Conservation (phyloP, 371 early-diverging fungal genomes). For the Rhizopus sp. region DNA sequence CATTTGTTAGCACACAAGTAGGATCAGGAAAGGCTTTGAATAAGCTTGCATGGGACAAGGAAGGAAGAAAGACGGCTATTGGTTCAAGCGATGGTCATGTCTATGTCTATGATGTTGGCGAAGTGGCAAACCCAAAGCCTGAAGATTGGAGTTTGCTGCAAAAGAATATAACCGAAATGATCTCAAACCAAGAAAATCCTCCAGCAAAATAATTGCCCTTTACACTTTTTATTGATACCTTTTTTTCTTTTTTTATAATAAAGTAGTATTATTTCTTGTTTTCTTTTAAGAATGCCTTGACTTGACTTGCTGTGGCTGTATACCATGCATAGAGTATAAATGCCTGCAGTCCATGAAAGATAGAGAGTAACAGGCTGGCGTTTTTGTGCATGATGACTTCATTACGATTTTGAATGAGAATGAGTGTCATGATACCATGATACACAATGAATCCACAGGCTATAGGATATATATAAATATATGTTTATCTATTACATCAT, state of each 20-base stretch:
- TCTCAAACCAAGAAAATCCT: constrained; percentile 55
- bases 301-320: constrained; percentile 42
- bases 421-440: constrained; percentile 31
- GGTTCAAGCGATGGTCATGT: constrained; percentile 89
- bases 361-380: constrained; percentile 17
- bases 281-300: constrained; percentile 31
- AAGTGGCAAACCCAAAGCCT: constrained; percentile 64
- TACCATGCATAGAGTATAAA: constrained; percentile 44
- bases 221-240: not conserved
- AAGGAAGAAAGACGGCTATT: constrained; percentile 79
- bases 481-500: not conserved
- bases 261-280: too few species aligned
- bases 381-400: constrained; percentile 21
- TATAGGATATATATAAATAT: constrained; percentile 3
- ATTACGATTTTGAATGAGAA: constrained; percentile 34
- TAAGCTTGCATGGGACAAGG: constrained; percentile 90
- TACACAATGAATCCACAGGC: constrained; percentile 39
- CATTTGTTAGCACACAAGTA: constrained; percentile 67
- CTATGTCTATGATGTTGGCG: constrained; percentile 91
- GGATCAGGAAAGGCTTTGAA: constrained; percentile 84
- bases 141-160: constrained; percentile 76
- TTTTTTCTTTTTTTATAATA: too few species aligned
- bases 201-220: constrained; percentile 9
- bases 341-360: constrained; percentile 27
- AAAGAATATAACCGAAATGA: constrained; percentile 68